phyloP scores from a whole-genome alignment of 805 yeast species.

The Metschnikowia aberdeeniae region DNA sequence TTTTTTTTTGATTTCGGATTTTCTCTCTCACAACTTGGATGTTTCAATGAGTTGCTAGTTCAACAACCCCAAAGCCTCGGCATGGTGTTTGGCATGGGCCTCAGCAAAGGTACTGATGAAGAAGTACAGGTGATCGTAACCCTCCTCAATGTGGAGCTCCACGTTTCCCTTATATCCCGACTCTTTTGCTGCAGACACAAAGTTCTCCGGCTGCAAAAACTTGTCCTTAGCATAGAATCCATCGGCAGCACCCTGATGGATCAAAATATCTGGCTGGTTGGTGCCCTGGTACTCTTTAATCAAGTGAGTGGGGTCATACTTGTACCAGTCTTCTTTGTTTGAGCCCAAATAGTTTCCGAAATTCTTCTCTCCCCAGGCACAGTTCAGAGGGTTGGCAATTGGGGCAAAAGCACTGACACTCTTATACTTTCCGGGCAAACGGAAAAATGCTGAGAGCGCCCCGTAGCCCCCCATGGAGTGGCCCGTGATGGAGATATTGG shows the following conservation, averaged over 20 bases:
- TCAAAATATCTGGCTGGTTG: conserved; percentile 54
- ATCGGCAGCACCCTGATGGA: conserved; percentile 81
- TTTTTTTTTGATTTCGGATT: neutral
- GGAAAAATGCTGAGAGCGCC: conserved; percentile 64
- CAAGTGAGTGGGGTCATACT: conserved; percentile 83
- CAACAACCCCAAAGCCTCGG: conserved; percentile 50
- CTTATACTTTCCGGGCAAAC: conserved; percentile 66
- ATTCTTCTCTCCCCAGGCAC: conserved; percentile 87
- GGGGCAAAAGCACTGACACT: conserved; percentile 92
- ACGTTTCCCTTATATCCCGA: conserved; percentile 59
- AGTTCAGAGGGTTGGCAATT: conserved; percentile 69
- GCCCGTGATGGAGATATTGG: conserved; percentile 75
- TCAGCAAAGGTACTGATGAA: conserved; percentile 76
- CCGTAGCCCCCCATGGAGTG: conserved; percentile 99
- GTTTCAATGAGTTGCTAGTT: conserved; percentile 12
- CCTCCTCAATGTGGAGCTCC: conserved; percentile 61
- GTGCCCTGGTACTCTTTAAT: conserved; percentile 55
- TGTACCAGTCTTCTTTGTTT: conserved; percentile 57
- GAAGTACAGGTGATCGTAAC: conserved; percentile 88
- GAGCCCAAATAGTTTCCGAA: conserved; percentile 74
- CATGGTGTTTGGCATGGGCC: conserved; percentile 85
- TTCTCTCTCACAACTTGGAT: neutral
- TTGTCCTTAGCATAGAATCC: conserved; percentile 55
- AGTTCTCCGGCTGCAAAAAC: conserved; percentile 73
- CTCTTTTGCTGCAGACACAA: conserved; percentile 56